Evolutionary conservation across 2,329 filamentous ascomycete species (phyloP).

Genomic region (Aulographum hederae): DNA sequence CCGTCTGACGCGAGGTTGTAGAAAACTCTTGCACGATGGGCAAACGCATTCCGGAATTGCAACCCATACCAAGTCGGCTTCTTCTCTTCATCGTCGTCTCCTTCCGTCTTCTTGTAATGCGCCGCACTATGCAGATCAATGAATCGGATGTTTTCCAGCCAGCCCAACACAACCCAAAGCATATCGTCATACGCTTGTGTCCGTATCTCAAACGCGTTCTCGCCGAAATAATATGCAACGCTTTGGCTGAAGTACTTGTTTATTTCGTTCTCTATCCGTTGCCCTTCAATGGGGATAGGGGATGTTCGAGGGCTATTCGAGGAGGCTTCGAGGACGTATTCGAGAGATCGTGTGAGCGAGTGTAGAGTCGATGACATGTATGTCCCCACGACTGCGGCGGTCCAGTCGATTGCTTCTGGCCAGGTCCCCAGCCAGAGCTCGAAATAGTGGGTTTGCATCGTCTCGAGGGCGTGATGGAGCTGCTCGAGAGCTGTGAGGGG

Average conservation of each 20-base stretch:
- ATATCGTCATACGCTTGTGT: slow-evolving; percentile 83
- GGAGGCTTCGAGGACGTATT: slow-evolving; percentile 21
- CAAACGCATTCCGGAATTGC: slow-evolving; percentile 57
- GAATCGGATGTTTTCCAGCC: slow-evolving; percentile 70
- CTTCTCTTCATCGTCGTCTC: slow-evolving; percentile 3
- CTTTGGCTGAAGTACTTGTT: slow-evolving; percentile 66
- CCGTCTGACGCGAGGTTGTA: slow-evolving; percentile 64
- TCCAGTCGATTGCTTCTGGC: slow-evolving; percentile 86
- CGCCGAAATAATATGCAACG: slow-evolving; percentile 67
- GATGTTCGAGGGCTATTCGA: slow-evolving; percentile 6
- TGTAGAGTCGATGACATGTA: slow-evolving; percentile 56
- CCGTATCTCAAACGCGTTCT: slow-evolving; percentile 58
- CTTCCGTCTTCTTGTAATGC: slow-evolving; percentile 30
- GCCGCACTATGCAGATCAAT: slow-evolving; percentile 47
- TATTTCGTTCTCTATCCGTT: slow-evolving; percentile 55
- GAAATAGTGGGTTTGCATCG: slow-evolving; percentile 67
- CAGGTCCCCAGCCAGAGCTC: slow-evolving; percentile 61
- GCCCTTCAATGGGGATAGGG: not conserved
- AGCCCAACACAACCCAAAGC: slow-evolving; percentile 84
- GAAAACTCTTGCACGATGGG: slow-evolving; percentile 68
- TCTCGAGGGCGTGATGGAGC: slow-evolving; percentile 40
- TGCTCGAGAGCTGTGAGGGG: slow-evolving; percentile 12
- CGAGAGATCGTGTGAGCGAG: slow-evolving; percentile 46
- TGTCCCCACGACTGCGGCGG: slow-evolving; percentile 66
- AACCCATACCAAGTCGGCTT: slow-evolving; percentile 49